phyloP scores from a whole-genome alignment of 2,329 filamentous ascomycete species.

The Alternaria incomplexa region DNA sequence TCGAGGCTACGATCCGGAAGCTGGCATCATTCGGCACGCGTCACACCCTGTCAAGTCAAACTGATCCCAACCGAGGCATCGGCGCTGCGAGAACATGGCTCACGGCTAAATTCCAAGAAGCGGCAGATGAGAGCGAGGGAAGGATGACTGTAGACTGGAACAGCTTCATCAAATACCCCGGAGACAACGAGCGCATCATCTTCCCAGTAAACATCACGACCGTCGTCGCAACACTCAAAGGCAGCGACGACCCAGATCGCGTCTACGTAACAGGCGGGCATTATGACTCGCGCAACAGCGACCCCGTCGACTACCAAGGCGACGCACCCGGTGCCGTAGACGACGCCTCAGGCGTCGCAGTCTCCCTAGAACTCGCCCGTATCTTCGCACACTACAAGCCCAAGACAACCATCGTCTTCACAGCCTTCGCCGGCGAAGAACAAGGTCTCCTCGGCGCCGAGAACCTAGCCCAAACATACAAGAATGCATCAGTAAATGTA shows the following conservation, averaged over 20 bases:
- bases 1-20: conserved; percentile 57
- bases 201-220: conserved; percentile 60
- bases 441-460: conserved; percentile 59
- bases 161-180: conserved; percentile 56
- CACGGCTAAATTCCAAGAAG: conserved; percentile 52
- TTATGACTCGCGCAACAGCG: conserved; percentile 59
- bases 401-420: conserved; percentile 60
- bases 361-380: conserved; percentile 61
- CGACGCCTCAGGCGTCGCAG: conserved; percentile 46
- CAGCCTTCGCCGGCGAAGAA: conserved; percentile 62
- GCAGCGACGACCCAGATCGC: conserved; percentile 54
- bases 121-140: conserved; percentile 55
- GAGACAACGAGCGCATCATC: conserved; percentile 48
- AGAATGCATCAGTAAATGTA: conserved; percentile 57
- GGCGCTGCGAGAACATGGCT: conserved; percentile 63
- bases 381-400: conserved; percentile 55
- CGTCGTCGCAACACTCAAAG: conserved; percentile 53
- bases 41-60: conserved; percentile 60
- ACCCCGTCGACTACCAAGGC: conserved; percentile 56
- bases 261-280: conserved; percentile 61
- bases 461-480: conserved; percentile 58
- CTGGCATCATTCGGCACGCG: conserved; percentile 61
- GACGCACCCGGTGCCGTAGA: conserved; percentile 63
- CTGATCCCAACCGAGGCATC: conserved; percentile 57
- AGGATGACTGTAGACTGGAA: conserved; percentile 56